Conservation (phyloP, 2,329 filamentous ascomycete genomes). For the Claviceps africana region DNA sequence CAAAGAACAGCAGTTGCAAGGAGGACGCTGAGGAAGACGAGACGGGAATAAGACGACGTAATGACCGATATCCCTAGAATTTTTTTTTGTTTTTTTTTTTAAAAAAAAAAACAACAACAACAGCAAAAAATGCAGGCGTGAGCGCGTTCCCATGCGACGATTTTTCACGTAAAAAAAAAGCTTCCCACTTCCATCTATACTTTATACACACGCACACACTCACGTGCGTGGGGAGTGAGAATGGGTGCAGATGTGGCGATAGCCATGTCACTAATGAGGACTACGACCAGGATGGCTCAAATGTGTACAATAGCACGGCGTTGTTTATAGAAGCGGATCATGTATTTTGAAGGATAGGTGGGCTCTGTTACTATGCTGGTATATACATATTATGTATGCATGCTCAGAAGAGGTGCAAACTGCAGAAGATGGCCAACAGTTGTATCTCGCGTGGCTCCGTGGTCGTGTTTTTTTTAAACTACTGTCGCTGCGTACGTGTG, state of each 20-base stretch:
- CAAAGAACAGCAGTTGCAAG: neutral
- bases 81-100: too few species aligned
- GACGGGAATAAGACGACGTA: too few species aligned
- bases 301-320: neutral
- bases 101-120: too few species aligned
- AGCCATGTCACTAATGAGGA: neutral
- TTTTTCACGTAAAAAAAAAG: neutral
- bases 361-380: neutral
- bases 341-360: neutral
- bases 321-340: neutral
- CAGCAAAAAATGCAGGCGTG: neutral
- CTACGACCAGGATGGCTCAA: neutral
- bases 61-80: neutral
- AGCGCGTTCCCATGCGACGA: constrained; percentile 1
- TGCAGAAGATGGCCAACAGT: neutral
- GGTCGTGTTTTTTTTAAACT: neutral
- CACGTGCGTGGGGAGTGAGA: neutral
- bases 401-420: neutral
- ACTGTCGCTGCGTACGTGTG: neutral
- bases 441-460: neutral
- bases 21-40: neutral
- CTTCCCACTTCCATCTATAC: neutral
- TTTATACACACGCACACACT: too few species aligned
- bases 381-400: neutral
- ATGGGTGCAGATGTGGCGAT: neutral